Evolutionary conservation across 1,284 basidiomycete genomes (phyloP).

Genomic region (Bondarzewia mesenterica): DNA sequence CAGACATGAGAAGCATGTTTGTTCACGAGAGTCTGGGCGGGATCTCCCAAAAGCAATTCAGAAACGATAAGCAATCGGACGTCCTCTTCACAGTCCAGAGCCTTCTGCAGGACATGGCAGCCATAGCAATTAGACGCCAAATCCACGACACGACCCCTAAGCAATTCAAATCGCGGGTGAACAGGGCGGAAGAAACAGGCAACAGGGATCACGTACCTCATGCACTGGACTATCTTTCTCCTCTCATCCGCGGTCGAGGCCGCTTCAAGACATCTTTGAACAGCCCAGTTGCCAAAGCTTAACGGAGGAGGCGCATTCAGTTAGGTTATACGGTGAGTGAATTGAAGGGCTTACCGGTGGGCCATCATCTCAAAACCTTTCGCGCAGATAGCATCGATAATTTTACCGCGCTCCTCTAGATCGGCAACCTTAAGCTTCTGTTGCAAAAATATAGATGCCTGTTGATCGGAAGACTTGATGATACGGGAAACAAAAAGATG

Average conservation of each 20-base stretch:
- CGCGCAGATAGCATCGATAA: constrained; percentile 74
- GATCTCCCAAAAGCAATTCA: constrained; percentile 71
- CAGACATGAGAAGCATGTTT: constrained; percentile 84
- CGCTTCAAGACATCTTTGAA: constrained; percentile 74
- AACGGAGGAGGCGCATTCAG: constrained; percentile 2
- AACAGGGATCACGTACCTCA: constrained; percentile 46
- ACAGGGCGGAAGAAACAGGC: background rate
- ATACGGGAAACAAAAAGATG: constrained; percentile 72
- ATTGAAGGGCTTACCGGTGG: constrained; percentile 43
- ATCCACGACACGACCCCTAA: constrained; percentile 71
- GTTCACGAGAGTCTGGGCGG: constrained; percentile 74
- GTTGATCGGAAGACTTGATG: constrained; percentile 79
- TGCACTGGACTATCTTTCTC: constrained; percentile 70
- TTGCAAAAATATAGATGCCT: constrained; percentile 81
- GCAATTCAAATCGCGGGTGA: background rate
- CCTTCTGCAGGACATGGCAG: constrained; percentile 80
- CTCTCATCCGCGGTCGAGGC: constrained; percentile 63
- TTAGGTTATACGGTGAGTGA: constrained; percentile 1
- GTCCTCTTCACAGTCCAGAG: constrained; percentile 81
- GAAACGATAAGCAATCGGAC: constrained; percentile 72
- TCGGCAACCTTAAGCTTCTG: constrained; percentile 83
- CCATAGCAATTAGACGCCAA: constrained; percentile 81
- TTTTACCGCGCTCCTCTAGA: constrained; percentile 65
- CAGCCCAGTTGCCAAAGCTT: constrained; percentile 83
- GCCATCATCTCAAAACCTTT: constrained; percentile 86